A percentile compares a stretch with the other conserved stretches of the same genome.
These are phyloP conservation scores for Pseudomassariella vexata DNA, from an alignment of 2,329 filamentous ascomycete genomes.

Conservation along the genomic window DNA sequence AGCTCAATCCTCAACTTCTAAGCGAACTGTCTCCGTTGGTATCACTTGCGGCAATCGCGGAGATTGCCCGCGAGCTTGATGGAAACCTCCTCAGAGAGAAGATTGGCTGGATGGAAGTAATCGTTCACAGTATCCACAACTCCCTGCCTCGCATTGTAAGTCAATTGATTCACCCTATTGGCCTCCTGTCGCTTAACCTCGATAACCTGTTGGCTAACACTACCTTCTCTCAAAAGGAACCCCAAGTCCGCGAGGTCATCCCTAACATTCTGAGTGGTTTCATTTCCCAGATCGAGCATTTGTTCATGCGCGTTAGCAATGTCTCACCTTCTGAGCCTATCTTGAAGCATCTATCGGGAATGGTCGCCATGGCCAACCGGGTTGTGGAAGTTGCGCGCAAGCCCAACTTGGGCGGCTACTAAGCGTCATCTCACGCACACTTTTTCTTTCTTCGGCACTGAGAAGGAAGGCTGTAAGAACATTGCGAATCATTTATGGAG, in stretches of 20 bases:
- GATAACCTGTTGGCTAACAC: too few relatives aligned
- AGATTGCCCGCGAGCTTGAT: conserved; percentile 53
- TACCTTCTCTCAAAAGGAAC: conserved; percentile 35
- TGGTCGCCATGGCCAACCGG: conserved; percentile 28
- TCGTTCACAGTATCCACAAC: conserved; percentile 47
- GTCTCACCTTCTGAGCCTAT: conserved; percentile 40
- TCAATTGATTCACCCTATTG: conserved; percentile 12
- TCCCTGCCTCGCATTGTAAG: conserved; percentile 46
- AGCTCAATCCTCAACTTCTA: conserved; percentile 46
- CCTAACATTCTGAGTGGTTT: conserved; percentile 52
- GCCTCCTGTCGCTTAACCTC: conserved; percentile 3
- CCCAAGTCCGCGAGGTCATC: conserved; percentile 48
- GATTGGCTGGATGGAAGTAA: conserved; percentile 54
- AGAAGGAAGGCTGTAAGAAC: too few relatives aligned
- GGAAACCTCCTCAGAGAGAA: conserved; percentile 48
- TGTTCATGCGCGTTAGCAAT: conserved; percentile 45
- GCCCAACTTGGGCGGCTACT: conserved; percentile 14
- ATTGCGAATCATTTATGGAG: too few relatives aligned
- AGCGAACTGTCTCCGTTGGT: conserved; percentile 55
- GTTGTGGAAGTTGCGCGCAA: conserved; percentile 17
- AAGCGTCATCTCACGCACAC: conserved; percentile 3
- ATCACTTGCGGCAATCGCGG: conserved; percentile 59
- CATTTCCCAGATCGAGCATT: conserved; percentile 44
- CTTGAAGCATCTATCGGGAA: conserved; percentile 40
- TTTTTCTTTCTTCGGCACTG: too few relatives aligned